Percentiles rank a stretch among this genome's conserved stretches.
Evolutionary conservation across 2,329 filamentous ascomycete species (phyloP).

Genomic region (Myriosclerotinia duriaeana): DNA sequence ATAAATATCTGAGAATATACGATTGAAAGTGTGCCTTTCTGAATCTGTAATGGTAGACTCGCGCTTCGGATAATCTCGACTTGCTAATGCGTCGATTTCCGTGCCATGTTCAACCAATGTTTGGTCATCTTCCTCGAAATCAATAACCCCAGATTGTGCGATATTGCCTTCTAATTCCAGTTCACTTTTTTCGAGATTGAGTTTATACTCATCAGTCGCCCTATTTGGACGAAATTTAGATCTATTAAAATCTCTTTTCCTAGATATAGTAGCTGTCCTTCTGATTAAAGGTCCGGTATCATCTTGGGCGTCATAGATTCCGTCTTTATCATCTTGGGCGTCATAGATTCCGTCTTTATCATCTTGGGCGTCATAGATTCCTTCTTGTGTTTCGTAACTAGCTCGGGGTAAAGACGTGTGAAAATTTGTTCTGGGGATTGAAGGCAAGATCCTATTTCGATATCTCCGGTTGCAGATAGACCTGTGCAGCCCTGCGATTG

Average conservation of each 20-base stretch:
- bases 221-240: background rate
- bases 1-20: slow-evolving; percentile 60
- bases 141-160: slow-evolving; percentile 6
- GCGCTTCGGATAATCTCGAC: slow-evolving; percentile 31
- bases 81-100: slow-evolving; percentile 32
- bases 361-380: background rate
- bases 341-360: background rate
- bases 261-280: background rate
- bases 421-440: background rate
- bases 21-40: slow-evolving; percentile 52
- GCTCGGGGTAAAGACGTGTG: slow-evolving; percentile 17
- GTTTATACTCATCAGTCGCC: background rate
- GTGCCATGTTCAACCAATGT: slow-evolving; percentile 23
- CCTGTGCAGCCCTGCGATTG: slow-evolving; percentile 45
- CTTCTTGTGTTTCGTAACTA: background rate
- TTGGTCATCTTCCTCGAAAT: slow-evolving; percentile 27
- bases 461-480: slow-evolving; percentile 11
- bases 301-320: background rate
- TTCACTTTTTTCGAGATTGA: slow-evolving; percentile 19
- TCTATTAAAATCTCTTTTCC: background rate
- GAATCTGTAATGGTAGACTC: slow-evolving; percentile 57
- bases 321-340: background rate
- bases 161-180: slow-evolving; percentile 14
- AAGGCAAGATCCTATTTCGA: background rate
- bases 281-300: background rate